Percentiles rank a stretch among this genome's conserved stretches.
Evolutionary conservation across 2,329 filamentous ascomycete species (phyloP).

Genomic region (Fusarium cyanostomum): DNA sequence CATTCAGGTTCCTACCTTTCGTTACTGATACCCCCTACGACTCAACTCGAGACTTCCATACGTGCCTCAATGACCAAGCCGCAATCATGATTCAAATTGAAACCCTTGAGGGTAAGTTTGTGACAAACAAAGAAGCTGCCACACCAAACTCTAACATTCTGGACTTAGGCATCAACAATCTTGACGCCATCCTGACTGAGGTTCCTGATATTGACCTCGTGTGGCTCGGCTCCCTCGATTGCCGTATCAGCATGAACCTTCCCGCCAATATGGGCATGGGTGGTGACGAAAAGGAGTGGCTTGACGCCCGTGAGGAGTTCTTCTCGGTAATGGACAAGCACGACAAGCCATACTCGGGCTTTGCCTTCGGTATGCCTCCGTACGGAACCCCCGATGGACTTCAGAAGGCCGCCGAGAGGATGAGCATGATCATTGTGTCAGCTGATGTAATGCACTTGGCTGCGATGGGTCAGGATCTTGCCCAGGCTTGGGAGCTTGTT

Average conservation of each 20-base stretch:
- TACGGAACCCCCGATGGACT: conserved; percentile 38
- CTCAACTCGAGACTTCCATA: conserved; percentile 46
- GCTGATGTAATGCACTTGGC: conserved; percentile 24
- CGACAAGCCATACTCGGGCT: conserved; percentile 53
- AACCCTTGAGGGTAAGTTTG: conserved; percentile 42
- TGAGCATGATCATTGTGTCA: neutral
- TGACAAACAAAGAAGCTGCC: neutral
- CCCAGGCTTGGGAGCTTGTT: conserved; percentile 17
- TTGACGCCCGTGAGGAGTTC: conserved; percentile 50
- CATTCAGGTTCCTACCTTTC: conserved; percentile 52
- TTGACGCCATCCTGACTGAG: conserved; percentile 59
- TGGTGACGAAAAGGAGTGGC: conserved; percentile 54
- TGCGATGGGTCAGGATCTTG: conserved; percentile 34
- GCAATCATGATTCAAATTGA: conserved; percentile 61
- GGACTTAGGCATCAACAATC: conserved; percentile 52
- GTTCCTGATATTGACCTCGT: conserved; percentile 57
- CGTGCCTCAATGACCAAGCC: conserved; percentile 57
- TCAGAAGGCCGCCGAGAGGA: conserved; percentile 20
- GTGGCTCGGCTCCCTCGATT: conserved; percentile 58
- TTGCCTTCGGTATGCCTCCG: conserved; percentile 42
- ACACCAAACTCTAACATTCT: neutral
- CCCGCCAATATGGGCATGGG: conserved; percentile 45
- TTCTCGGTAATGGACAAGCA: conserved; percentile 55
- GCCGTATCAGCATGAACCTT: conserved; percentile 56
- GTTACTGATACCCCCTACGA: conserved; percentile 52